Evolutionary conservation across 2,329 filamentous ascomycete species (phyloP), one percentile per base, ranked within the genome.

Genomic region (Sporothrix pallida): DNA sequence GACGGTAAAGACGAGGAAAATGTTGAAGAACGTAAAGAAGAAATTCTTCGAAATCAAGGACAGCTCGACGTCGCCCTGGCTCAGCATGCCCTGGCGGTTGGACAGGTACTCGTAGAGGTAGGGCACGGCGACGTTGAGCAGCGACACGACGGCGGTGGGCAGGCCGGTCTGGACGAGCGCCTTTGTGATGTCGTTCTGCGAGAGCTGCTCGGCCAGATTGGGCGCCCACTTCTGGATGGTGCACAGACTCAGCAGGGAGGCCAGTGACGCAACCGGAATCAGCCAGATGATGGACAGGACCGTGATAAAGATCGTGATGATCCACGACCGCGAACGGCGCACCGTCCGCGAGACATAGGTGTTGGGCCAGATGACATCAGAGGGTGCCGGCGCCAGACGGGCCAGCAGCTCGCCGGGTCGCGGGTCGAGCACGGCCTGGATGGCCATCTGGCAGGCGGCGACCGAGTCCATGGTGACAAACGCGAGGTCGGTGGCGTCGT

Each of bases 21-120:
- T 93, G 83, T 99, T 99, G 88, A 99, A 98, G 83, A 99, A 99
- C 10, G 93, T 95, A 81, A 99, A 99, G 86, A 98, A 97, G 84
- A 98, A 99, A 82, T 98, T 99, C 84, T 99, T 99, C 72, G 94
- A 97, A 77, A 99, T 95, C 62, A 97, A 87, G 0, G 96, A 98
- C 7, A 99, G 87, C 81, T 98, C 96, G 26, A 99, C 91, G 75
- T 99, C 96, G 62, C 94, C 94, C 78, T 94, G 93, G 0, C 96
- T 98, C 70, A 97, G 93, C 91, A 97, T 97, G 68, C 96, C 96
- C 84, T 99, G 96, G 71, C 90, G 88, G 80, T 95, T 95, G 2
- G 95, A 94, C 12, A 99, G 88, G 85, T 91, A 98, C 78, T 97
- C 94, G 83, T 99, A 99, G 0, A 99, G 85, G 80, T 97, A 98